Percentiles rank a stretch among this genome's conserved stretches.
Conservation (phyloP, 495 filamentous ascomycete genomes). For the Endocarpon pusillum region DNA sequence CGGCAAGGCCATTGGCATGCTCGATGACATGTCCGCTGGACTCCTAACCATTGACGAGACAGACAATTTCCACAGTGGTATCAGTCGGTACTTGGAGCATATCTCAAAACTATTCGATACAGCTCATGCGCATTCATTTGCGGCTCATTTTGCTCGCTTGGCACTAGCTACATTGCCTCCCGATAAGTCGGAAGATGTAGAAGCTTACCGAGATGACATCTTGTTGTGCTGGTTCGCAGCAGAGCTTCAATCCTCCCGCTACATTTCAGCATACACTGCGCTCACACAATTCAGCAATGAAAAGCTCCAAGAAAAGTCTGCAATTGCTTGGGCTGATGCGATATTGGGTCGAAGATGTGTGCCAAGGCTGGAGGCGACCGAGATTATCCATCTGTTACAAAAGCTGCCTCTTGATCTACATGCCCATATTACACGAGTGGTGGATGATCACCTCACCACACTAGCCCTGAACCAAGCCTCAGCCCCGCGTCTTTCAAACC, state of each 20-base stretch:
- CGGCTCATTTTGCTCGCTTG: slow-evolving; percentile 68
- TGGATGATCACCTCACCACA: slow-evolving; percentile 59
- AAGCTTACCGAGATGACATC: slow-evolving; percentile 41
- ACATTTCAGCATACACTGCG: slow-evolving; percentile 66
- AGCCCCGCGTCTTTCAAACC: too few relatives aligned
- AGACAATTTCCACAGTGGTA: slow-evolving; percentile 55
- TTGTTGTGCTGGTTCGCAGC: slow-evolving; percentile 71
- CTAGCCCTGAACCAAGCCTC: slow-evolving; percentile 25
- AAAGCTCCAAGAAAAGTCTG: slow-evolving; percentile 43
- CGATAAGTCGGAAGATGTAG: slow-evolving; percentile 22
- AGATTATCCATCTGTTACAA: slow-evolving; percentile 53
- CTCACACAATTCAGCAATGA: slow-evolving; percentile 52
- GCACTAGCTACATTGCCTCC: slow-evolving; percentile 48
- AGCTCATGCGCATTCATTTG: slow-evolving; percentile 54
- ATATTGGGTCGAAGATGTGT: too few relatives aligned
- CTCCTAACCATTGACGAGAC: slow-evolving; percentile 57
- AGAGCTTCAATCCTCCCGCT: slow-evolving; percentile 55
- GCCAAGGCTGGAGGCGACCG: slow-evolving; percentile 55
- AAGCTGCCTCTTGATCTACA: slow-evolving; percentile 44
- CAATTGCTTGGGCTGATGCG: slow-evolving; percentile 38
- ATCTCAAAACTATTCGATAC: slow-evolving; percentile 67
- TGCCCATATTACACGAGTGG: slow-evolving; percentile 51
- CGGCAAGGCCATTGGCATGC: slow-evolving; percentile 27
- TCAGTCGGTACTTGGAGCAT: slow-evolving; percentile 74
- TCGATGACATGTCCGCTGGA: slow-evolving; percentile 33